Evolutionary conservation across 768 basidiomycete species (phyloP).

Genomic region (Suillus occidentalis): DNA sequence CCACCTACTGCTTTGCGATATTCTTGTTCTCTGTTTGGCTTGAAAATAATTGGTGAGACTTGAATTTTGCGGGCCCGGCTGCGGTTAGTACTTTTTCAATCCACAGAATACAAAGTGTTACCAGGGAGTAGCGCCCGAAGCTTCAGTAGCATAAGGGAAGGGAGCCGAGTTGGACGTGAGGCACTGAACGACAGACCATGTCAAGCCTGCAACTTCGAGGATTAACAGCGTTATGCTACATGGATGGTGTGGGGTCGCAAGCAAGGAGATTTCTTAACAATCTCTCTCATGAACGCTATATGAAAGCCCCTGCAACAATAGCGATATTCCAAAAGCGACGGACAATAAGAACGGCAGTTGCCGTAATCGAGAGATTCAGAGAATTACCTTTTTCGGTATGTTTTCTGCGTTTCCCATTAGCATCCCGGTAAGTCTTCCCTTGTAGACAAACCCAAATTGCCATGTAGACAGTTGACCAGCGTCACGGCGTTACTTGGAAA

Average conservation of each 20-base stretch:
- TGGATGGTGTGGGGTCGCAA: conserved; percentile 14
- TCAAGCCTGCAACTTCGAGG: not conserved
- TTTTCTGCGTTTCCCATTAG: not conserved
- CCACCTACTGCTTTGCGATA: not conserved
- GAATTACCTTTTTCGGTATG: not conserved
- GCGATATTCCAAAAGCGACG: conserved; percentile 16
- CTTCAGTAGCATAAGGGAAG: not conserved
- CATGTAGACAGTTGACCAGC: not conserved
- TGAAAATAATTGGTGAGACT: conserved; percentile 8
- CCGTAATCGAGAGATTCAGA: conserved; percentile 5
- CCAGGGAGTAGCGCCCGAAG: conserved; percentile 8
- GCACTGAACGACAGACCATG: not conserved
- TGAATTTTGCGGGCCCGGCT: not conserved
- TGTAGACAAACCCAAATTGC: not conserved
- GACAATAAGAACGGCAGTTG: conserved; percentile 13
- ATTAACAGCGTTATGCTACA: not conserved
- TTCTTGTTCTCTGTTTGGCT: conserved; percentile 2
- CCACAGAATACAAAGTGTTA: conserved; percentile 24
- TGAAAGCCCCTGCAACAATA: conserved; percentile 31
- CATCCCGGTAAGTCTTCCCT: not conserved
- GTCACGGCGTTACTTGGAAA: not conserved
- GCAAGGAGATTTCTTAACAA: conserved; percentile 5
- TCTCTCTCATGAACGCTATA: conserved; percentile 8
- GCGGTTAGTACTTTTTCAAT: not conserved
- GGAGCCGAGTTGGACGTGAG: not conserved